Evolutionary conservation across 306 rosid species (phyloP), one percentile per base, ranked within the genome.

Genomic region (Dryas alaskensis): DNA sequence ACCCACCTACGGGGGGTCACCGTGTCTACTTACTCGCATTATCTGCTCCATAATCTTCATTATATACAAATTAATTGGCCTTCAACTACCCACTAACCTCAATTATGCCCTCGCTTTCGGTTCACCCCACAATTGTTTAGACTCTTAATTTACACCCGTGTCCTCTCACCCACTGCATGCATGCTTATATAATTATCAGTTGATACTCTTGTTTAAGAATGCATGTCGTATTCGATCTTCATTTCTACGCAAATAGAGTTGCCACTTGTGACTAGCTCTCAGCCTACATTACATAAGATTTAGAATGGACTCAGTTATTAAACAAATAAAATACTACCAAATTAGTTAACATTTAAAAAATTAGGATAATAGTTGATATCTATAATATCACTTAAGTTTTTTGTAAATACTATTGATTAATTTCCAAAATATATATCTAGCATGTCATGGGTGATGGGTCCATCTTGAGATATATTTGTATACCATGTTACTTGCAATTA

Each of bases 21-120:
- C 13, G 1, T 72, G 82, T 66, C 78, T 39, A 9, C 22, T 43
- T 40, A 60, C 59, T 40, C 77, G 12, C 70, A 49, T 16, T 47
- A 55, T 65, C 52, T 65, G 2, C 48, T 47, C 60, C 78, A 17
- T 59, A 72, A 66, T 58, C 72, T 72, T 66, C 13, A 27, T 66
- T 37, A 43, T 62, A 45, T 70, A 51, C 39, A 45, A 54, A 17
- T 13, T 25, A 50, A 58, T 72, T 50, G 65, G 54, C 62, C 65
- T 72, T 50, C 49, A 27, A 50, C 65, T 27, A 51, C 8, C 59
- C 51, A 49, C 57, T 50, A 65, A 61, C 71, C 50, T 65, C 73
- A 17, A 10, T 14, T 49, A 3, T 55, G 64, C 25, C 73, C 76
- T 52, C 49, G 17, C 60, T 69, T 68, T 68, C 72, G 37, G 72